phyloP scores from a whole-genome alignment of 768 basidiomycete genomes.

The Leccinum obscurum region DNA sequence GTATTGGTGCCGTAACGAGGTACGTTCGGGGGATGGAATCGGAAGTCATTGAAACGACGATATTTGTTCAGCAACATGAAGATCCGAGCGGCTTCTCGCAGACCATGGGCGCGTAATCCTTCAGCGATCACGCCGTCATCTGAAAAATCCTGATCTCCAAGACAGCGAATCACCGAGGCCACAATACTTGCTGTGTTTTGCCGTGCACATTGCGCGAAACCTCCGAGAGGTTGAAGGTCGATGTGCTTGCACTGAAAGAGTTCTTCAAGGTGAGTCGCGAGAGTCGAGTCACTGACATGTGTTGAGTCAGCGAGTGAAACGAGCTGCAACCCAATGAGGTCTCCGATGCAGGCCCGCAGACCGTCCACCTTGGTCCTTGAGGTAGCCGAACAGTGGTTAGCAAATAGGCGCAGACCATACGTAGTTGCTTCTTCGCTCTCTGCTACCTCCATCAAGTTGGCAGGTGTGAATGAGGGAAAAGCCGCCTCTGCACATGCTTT shows the following conservation, averaged over 20 bases:
- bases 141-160: constrained; percentile 68
- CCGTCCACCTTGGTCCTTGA: constrained; percentile 52
- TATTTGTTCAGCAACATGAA: constrained; percentile 56
- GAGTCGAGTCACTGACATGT: constrained; percentile 14
- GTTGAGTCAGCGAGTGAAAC: constrained; percentile 45
- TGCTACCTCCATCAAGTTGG: constrained; percentile 54
- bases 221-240: constrained; percentile 28
- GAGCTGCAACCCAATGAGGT: constrained; percentile 64
- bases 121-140: constrained; percentile 48
- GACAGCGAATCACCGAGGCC: constrained; percentile 55
- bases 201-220: constrained; percentile 38
- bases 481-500: constrained; percentile 66
- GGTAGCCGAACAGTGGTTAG: constrained; percentile 60
- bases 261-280: constrained; percentile 34
- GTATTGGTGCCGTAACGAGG: constrained; percentile 54
- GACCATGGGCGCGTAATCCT: constrained; percentile 40
- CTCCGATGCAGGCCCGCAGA: constrained; percentile 62
- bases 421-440: constrained; percentile 25
- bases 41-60: constrained; percentile 48
- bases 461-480: constrained; percentile 66
- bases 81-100: constrained; percentile 38
- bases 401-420: constrained; percentile 50
- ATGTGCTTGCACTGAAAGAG: constrained; percentile 37
- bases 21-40: constrained; percentile 62
- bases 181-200: constrained; percentile 58